Evolutionary conservation across 305 asterid genomes (phyloP).

Genomic region (Solanum hybrid): DNA sequence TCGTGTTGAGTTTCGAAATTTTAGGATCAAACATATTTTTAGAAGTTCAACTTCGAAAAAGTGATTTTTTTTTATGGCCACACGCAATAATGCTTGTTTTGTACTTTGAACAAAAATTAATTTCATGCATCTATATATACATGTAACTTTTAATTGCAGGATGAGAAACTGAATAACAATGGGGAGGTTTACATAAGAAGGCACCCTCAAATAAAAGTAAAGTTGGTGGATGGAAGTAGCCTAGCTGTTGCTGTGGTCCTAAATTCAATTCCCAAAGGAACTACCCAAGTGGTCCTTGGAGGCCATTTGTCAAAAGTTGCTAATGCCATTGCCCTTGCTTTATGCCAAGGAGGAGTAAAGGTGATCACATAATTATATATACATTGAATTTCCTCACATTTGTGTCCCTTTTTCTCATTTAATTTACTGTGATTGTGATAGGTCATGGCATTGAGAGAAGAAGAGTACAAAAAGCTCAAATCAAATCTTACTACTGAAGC

Average conservation of each 20-base stretch:
- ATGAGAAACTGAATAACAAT: constrained; percentile 34
- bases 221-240: constrained; percentile 5
- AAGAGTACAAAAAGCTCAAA: constrained; percentile 45
- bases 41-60: too few species aligned
- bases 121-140: background rate
- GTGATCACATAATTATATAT: background rate
- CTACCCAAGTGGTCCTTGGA: constrained; percentile 41
- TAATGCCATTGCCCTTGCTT: background rate
- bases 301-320: constrained; percentile 17
- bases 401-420: background rate
- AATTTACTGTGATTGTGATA: constrained; percentile 2
- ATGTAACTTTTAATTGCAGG: constrained; percentile 16
- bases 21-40: too few species aligned
- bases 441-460: constrained; percentile 37
- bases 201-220: constrained; percentile 43
- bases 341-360: background rate
- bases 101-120: background rate
- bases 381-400: background rate
- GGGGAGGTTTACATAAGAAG: constrained; percentile 45
- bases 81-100: background rate
- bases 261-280: constrained; percentile 58
- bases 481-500: constrained; percentile 32
- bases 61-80: too few species aligned
- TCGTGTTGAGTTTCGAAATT: too few species aligned
- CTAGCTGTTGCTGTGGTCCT: constrained; percentile 55